A percentile compares a stretch with the other conserved stretches of the same genome.
phyloP scores from a whole-genome alignment of 495 filamentous ascomycete species.

The Massariosphaeria phaeospora region DNA sequence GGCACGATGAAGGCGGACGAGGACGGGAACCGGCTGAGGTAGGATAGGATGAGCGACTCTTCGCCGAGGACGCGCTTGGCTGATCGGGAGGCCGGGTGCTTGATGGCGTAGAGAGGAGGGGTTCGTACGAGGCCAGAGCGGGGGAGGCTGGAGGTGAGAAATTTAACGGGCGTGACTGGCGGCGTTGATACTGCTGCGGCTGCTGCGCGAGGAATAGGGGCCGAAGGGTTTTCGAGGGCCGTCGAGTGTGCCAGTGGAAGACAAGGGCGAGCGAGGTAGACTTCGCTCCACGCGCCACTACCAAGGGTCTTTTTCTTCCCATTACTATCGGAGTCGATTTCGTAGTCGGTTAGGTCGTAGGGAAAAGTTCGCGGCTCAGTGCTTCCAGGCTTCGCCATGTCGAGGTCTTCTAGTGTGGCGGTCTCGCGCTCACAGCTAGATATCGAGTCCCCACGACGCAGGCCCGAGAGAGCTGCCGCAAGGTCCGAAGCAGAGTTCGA shows the following conservation, averaged over 20 bases:
- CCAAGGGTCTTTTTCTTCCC: constrained; percentile 41
- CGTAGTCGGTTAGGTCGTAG: constrained; percentile 30
- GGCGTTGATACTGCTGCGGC: constrained; percentile 37
- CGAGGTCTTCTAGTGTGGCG: not conserved
- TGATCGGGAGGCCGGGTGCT: constrained; percentile 48
- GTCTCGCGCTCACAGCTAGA: not conserved
- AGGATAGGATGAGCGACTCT: constrained; percentile 52
- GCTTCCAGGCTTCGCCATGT: not conserved
- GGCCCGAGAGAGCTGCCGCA: constrained; percentile 1
- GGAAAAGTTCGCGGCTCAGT: constrained; percentile 12
- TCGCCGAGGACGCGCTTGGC: constrained; percentile 47
- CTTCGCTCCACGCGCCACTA: constrained; percentile 57
- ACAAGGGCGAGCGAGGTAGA: constrained; percentile 46
- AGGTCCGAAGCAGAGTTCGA: constrained; percentile 7
- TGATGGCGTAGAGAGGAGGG: constrained; percentile 59
- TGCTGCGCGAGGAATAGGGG: not conserved
- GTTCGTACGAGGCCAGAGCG: too few species aligned
- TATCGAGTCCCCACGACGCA: constrained; percentile 4
- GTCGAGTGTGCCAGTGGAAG: not conserved
- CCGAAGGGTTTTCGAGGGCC: not conserved
- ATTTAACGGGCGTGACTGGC: constrained; percentile 47
- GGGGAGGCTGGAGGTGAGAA: constrained; percentile 6
- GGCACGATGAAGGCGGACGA: constrained; percentile 46
- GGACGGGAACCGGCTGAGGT: constrained; percentile 41
- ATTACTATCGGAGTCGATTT: constrained; percentile 17